Evolutionary conservation across 345 rosid species (phyloP).

Genomic region (Eutrema japonicum): DNA sequence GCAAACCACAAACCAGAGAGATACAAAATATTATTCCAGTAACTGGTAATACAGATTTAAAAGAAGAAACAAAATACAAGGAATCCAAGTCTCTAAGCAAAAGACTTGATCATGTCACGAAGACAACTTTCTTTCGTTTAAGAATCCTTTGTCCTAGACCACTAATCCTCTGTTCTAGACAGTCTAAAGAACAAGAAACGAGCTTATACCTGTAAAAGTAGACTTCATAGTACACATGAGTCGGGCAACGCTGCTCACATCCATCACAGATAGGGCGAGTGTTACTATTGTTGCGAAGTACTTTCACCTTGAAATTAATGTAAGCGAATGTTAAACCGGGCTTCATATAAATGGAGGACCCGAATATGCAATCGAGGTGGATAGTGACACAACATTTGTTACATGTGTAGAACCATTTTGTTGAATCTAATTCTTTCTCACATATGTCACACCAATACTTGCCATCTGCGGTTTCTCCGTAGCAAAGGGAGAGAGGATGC

Average conservation of each 20-base stretch:
- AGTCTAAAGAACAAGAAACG: background rate
- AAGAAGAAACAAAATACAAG: too few relatives aligned
- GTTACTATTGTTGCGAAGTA: background rate
- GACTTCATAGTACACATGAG: background rate
- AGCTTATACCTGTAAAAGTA: background rate
- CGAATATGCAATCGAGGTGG: background rate
- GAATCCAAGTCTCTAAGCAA: too few relatives aligned
- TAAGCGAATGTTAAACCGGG: background rate
- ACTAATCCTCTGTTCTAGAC: background rate
- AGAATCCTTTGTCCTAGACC: background rate
- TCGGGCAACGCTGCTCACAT: background rate
- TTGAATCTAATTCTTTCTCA: background rate
- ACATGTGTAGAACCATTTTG: background rate
- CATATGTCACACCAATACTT: slow-evolving; percentile 14
- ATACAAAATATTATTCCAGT: background rate
- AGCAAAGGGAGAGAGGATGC: background rate
- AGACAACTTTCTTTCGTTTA: background rate
- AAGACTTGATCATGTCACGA: background rate
- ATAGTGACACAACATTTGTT: background rate
- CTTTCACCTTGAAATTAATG: background rate
- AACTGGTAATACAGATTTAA: too few relatives aligned
- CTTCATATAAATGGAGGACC: background rate
- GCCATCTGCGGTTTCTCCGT: background rate
- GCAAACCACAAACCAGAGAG: background rate
- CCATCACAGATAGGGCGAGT: slow-evolving; percentile 9